Evolutionary conservation across 352 stramenopile genomes (phyloP).

Genomic region (Globisporangium heterothallicum): DNA sequence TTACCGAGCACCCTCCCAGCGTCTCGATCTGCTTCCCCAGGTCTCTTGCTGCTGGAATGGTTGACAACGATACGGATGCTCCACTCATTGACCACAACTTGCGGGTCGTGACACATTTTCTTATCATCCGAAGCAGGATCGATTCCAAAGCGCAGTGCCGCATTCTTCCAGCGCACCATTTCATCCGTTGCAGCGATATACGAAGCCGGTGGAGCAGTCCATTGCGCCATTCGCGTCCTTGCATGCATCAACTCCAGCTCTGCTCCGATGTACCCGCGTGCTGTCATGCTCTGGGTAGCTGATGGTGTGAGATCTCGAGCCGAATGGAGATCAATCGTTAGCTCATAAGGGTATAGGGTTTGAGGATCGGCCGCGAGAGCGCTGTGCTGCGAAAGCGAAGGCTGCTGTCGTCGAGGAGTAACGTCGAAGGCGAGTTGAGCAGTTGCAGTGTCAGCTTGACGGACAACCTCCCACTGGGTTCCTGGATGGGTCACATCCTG

Average conservation of each 20-base stretch:
- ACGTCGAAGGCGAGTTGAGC: background rate
- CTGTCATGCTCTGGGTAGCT: background rate
- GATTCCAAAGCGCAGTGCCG: background rate
- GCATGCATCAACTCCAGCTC: conserved; percentile 2
- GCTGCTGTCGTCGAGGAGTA: background rate
- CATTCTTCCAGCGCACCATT: conserved; percentile 1
- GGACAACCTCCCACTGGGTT: background rate
- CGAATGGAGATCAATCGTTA: conserved; percentile 1
- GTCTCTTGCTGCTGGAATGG: background rate
- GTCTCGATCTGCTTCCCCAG: background rate
- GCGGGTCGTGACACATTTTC: background rate
- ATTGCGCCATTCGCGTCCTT: background rate
- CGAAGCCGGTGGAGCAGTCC: background rate
- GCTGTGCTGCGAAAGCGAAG: background rate
- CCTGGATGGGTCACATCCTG: background rate
- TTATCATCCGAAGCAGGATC: background rate
- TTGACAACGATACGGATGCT: conserved; percentile 14
- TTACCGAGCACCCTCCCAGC: conserved; percentile 18
- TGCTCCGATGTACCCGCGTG: background rate
- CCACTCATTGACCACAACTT: conserved; percentile 8
- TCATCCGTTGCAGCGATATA: conserved; percentile 1
- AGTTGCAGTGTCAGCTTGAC: background rate
- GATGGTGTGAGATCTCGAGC: conserved; percentile 6
- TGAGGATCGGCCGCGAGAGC: background rate
- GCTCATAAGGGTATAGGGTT: background rate